Conservation (phyloP, 2,329 filamentous ascomycete species). For the Metarhizium guizhouense region DNA sequence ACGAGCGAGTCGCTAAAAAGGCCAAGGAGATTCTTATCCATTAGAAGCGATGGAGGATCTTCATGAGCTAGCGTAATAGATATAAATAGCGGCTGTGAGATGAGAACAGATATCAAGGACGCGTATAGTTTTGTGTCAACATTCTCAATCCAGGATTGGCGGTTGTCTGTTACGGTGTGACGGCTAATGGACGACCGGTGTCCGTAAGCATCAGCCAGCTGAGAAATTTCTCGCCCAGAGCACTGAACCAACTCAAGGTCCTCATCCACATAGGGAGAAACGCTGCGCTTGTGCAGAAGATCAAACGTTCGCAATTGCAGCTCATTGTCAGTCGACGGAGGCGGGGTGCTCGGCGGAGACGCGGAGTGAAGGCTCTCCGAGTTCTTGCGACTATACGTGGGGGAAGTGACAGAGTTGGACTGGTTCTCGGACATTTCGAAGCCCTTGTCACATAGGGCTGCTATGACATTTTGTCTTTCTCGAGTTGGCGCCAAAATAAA, state of each 20-base stretch:
- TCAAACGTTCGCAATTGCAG: constrained; percentile 76
- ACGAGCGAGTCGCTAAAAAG: constrained; percentile 67
- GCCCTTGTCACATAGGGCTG: constrained; percentile 67
- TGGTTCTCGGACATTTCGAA: constrained; percentile 75
- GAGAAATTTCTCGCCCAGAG: constrained; percentile 51
- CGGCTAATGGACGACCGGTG: constrained; percentile 27
- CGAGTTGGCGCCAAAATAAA: constrained; percentile 85
- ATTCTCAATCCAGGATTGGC: constrained; percentile 44
- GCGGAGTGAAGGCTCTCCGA: constrained; percentile 23
- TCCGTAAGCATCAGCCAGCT: constrained; percentile 28
- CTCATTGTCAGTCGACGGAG: constrained; percentile 68
- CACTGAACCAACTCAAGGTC: constrained; percentile 71
- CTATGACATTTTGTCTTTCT: constrained; percentile 64
- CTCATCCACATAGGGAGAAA: constrained; percentile 62
- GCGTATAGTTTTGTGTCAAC: constrained; percentile 57
- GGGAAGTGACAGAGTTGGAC: constrained; percentile 54
- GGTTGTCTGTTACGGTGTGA: constrained; percentile 23
- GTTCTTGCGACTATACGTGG: constrained; percentile 24
- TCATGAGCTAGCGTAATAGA: constrained; percentile 65
- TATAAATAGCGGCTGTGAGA: constrained; percentile 58
- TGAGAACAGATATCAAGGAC: constrained; percentile 51
- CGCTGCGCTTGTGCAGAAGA: constrained; percentile 67
- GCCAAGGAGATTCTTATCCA: constrained; percentile 58
- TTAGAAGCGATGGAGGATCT: constrained; percentile 63
- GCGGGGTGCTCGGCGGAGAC: constrained; percentile 57